phyloP scores from a whole-genome alignment of 148 eudicot genomes.

The Hydrangea macrophylla region DNA sequence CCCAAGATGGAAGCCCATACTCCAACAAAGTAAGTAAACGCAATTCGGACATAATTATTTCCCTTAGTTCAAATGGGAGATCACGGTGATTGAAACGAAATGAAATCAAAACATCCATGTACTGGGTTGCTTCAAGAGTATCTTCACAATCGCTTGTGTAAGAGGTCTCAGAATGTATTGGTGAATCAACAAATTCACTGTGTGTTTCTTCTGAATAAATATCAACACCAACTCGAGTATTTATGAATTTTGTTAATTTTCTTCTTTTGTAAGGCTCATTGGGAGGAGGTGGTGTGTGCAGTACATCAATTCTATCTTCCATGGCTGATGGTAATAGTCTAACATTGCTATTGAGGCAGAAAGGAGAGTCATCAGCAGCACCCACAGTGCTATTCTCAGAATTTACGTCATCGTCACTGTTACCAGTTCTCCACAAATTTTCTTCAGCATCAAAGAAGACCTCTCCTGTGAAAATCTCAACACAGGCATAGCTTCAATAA shows the following conservation, averaged over 20 bases:
- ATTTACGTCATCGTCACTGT: constrained; percentile 32
- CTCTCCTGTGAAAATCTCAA: constrained; percentile 54
- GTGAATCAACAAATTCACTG: constrained; percentile 35
- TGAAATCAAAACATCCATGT: constrained; percentile 72
- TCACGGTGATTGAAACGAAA: constrained; percentile 78
- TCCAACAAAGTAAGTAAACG: constrained; percentile 85
- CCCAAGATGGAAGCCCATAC: constrained; percentile 99
- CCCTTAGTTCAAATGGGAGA: constrained; percentile 73
- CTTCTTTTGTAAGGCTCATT: constrained; percentile 81
- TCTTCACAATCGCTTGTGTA: constrained; percentile 49
- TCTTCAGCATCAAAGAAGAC: constrained; percentile 71
- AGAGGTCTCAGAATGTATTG: constrained; percentile 31
- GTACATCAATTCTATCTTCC: constrained; percentile 19
- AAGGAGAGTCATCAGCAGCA: constrained; percentile 38
- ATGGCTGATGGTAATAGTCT: constrained; percentile 26
- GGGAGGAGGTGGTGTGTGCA: constrained; percentile 69
- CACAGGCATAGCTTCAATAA: neutral
- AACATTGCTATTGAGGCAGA: constrained; percentile 29
- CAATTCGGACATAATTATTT: constrained; percentile 69
- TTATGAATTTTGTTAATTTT: constrained; percentile 47
- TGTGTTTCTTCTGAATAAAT: constrained; percentile 38
- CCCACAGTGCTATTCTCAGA: constrained; percentile 22
- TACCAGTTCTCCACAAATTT: constrained; percentile 34
- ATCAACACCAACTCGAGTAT: constrained; percentile 34
- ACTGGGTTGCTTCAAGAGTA: constrained; percentile 51